These are phyloP conservation scores for Moelleriella libera DNA, from an alignment of 2,329 filamentous ascomycete genomes.

Conservation along the genomic window DNA sequence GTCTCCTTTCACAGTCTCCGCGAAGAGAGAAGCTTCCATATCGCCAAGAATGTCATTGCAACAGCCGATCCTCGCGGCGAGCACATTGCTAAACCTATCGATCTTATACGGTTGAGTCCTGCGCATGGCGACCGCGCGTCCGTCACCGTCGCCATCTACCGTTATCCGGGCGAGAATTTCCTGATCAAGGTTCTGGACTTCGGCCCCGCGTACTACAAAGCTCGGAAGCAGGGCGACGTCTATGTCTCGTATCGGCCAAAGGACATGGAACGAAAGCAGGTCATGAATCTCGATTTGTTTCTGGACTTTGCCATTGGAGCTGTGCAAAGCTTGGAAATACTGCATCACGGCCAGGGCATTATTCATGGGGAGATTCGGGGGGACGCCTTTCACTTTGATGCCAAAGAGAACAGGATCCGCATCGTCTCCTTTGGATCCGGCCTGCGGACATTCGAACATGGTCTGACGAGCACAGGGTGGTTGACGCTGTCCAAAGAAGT, in stretches of 20 bases:
- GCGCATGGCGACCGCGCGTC: conserved; percentile 54
- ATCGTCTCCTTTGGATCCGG: conserved; percentile 80
- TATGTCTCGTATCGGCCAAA: conserved; percentile 30
- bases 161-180: conserved; percentile 62
- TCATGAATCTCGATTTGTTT: conserved; percentile 61
- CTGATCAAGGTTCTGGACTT: conserved; percentile 59
- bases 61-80: conserved; percentile 58
- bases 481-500: conserved; percentile 67
- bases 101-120: conserved; percentile 58
- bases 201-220: conserved; percentile 58
- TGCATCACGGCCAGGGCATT: conserved; percentile 79
- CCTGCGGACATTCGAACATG: conserved; percentile 77
- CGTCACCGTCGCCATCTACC: conserved; percentile 71
- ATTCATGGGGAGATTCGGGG: conserved; percentile 84
- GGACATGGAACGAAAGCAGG: conserved; percentile 29
- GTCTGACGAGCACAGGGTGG: conserved; percentile 77
- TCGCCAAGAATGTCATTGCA: conserved; percentile 57
- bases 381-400: conserved; percentile 81
- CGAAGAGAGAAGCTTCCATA: conserved; percentile 77
- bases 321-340: conserved; percentile 69
- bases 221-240: conserved; percentile 35
- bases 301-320: conserved; percentile 86
- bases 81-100: conserved; percentile 70
- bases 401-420: conserved; percentile 56
- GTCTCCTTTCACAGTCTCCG: conserved; percentile 71